Evolutionary conservation across 1,139 yeast species (phyloP).

Genomic region (Hanseniaspora sp.): DNA sequence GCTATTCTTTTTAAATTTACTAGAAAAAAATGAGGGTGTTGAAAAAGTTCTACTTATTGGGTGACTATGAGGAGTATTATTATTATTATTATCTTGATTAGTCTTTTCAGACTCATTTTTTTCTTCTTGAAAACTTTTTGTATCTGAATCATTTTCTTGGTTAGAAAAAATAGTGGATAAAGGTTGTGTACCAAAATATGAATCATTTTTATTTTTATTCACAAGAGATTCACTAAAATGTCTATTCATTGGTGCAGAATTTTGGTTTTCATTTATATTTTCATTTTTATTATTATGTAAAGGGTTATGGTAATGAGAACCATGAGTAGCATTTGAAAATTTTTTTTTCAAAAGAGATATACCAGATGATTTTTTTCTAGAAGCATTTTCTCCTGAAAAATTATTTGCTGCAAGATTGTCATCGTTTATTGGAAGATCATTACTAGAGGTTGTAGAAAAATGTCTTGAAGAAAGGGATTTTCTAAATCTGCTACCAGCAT

Average conservation of each 20-base stretch:
- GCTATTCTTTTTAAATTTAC: conserved; percentile 5
- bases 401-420: not conserved
- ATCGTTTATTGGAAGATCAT: not conserved
- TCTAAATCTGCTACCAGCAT: not conserved
- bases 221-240: not conserved
- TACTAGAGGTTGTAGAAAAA: not conserved
- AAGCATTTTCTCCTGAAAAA: not conserved
- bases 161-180: not conserved
- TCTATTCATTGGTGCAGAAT: not conserved
- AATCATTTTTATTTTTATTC: not conserved
- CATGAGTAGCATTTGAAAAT: conserved; percentile 4
- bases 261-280: not conserved
- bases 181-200: not conserved
- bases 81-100: not conserved
- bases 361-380: conserved; percentile 2
- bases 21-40: conserved; percentile 11
- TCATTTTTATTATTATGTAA: not conserved
- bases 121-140: not conserved
- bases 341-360: conserved; percentile 9
- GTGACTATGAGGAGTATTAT: not conserved
- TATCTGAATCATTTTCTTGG: not conserved
- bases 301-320: not conserved
- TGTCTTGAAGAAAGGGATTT: conserved; percentile 1
- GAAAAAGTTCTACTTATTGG: conserved; percentile 12
- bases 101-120: not conserved